Evolutionary conservation across 1,284 basidiomycete genomes (phyloP), one percentile per base, ranked within the genome.

Genomic region (Kwoniella shivajii): DNA sequence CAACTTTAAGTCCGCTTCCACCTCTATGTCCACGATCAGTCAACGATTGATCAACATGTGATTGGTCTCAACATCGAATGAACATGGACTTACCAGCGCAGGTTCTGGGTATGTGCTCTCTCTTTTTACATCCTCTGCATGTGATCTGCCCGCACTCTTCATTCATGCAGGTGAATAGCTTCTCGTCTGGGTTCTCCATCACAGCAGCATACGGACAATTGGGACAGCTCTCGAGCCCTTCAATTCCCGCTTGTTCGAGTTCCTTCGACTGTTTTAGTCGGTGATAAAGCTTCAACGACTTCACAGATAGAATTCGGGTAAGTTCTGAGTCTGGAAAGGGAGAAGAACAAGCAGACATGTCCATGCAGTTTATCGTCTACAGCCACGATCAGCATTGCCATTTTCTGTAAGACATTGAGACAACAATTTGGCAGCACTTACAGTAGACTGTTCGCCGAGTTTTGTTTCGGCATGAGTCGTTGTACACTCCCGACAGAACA

Each of bases 21-120:
- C 79, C 74, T 91, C 74, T 88, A 62, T 27, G 57, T 48, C 44
- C 16, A 4, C 37, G 41, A 14, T 18, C 13, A 33, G 13, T 14
- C 18, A 31, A 18, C 16, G 10, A 13, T 33, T 30, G 33, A 9
- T 16, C 4, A 29, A 30, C 26, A 9, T n/a, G 29, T 29, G 34
- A 24, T 24, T 24, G 27, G 22, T 47, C 24, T 27, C 20, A 6
- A 1, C 13, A 14, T 11, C 16, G 10, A 24, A 0, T 20, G 30
- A 11, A 2, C 7, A 16, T 24, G 22, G 13, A 63, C 71, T 37
- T 41, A 87, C 88, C 89, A 80, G 89, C 83, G 69, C 91, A 93
- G n/a, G 80, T 87, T 76, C 85, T 91, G 2, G 91, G 90, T n/a
- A 91, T 73, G 78, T 92, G 90, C 69, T 91, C 88, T 86, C 88